These are phyloP conservation scores for Plantago ovata DNA, from an alignment of 257 asterid genomes.

Conservation along the genomic window DNA sequence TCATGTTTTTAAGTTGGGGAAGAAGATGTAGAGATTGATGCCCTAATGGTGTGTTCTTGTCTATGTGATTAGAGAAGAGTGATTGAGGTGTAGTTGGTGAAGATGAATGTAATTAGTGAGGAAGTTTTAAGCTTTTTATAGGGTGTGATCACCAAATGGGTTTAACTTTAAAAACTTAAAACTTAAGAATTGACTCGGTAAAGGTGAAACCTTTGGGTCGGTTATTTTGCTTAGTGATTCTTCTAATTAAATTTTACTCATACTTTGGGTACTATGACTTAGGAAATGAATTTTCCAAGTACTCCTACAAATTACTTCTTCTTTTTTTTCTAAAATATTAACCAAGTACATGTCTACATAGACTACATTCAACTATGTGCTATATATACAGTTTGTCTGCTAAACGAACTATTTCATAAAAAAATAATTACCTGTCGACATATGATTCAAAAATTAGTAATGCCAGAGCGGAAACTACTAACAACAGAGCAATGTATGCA, in stretches of 20 bases:
- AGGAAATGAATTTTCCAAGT: background rate
- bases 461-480: too few species aligned
- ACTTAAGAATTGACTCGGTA: background rate
- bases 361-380: too few species aligned
- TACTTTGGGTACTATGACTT: background rate
- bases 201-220: slow-evolving; percentile 9
- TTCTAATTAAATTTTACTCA: background rate
- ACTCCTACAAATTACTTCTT: background rate
- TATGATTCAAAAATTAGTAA: too few species aligned
- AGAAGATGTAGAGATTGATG: background rate
- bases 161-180: slow-evolving; percentile 18
- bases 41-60: too few species aligned
- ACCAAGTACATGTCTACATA: too few species aligned
- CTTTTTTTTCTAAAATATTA: too few species aligned
- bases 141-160: background rate
- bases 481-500: too few species aligned
- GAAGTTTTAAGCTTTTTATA: slow-evolving; percentile 22
- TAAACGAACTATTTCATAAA: too few species aligned
- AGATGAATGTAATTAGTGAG: background rate
- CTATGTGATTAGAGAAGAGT: too few species aligned
- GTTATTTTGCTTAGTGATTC: slow-evolving; percentile 12
- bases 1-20: slow-evolving; percentile 26
- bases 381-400: too few species aligned
- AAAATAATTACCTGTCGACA: too few species aligned
- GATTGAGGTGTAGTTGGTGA: background rate